Evolutionary conservation across 1,139 yeast species (phyloP), one percentile per base, ranked within the genome.

Genomic region (Pneumocystis canis): DNA sequence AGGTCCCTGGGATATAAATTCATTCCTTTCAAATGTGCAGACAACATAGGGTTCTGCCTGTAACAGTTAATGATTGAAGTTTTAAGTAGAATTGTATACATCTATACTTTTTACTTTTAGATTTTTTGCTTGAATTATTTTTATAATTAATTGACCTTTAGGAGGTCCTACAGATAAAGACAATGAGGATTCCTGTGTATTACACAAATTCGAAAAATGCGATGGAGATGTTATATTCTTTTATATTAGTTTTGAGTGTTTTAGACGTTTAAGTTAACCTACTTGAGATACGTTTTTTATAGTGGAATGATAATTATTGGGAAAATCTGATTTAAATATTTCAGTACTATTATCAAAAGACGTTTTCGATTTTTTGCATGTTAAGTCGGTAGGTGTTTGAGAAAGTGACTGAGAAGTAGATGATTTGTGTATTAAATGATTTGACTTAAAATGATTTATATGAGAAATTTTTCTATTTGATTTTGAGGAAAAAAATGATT

Each of bases 11-110:
- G 95, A 84, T 66, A 90, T 89, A 68, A 85, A 87, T 75, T 90
- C 97, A 1, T 95, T 85, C 66, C 94, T 85, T 72, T 89, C 96
- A 75, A 87, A 90, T 1, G 96, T 87, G 73, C 96, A 88, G 40
- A 90, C 96, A 31, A 88, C 96, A 73, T 90, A 90, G 2, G 67
- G 67, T 56, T 58, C 62, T 7, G 67, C 61, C 60, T 63, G 61
- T 58, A 58, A 59, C 16, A 61, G 40, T 30, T 30, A n/a, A 31
- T 39, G n/a, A 56, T 57, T 32, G 18, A n/a, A 20, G 3, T 16
- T 37, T 28, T 39, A 37, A 40, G 20, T 28, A n/a, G 31, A 5
- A 5, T 96, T 96, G 69, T 83, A 85, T 7, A 89, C 80, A 67
- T 73, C 73, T 14, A 80, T 76, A 2, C 82, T 75, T 63, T 78